Conservation (phyloP, 2,329 filamentous ascomycete species). For the Didymella lethalis region DNA sequence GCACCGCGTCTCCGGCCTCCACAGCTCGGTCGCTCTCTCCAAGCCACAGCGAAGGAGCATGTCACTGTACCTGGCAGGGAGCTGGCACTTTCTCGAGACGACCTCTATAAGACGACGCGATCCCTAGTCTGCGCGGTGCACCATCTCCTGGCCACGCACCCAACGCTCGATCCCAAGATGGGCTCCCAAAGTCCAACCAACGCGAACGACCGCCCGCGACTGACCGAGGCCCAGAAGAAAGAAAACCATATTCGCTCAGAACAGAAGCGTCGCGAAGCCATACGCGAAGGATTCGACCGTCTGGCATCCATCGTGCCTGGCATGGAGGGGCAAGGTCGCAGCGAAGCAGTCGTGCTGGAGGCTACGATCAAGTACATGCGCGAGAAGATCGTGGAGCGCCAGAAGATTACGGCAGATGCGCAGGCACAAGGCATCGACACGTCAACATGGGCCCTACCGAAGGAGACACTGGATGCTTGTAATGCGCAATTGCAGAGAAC, state of each 20-base stretch:
- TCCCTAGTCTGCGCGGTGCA: background rate
- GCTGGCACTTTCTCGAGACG: conserved; percentile 5
- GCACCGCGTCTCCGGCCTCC: background rate
- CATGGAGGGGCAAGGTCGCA: conserved; percentile 81
- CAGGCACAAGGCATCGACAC: conserved; percentile 48
- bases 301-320: conserved; percentile 82
- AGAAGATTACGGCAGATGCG: conserved; percentile 48
- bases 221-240: conserved; percentile 76
- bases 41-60: conserved; percentile 19
- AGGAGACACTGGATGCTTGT: conserved; percentile 40
- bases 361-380: conserved; percentile 56
- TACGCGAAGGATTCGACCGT: conserved; percentile 83
- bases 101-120: background rate
- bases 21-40: conserved; percentile 4
- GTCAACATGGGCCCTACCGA: conserved; percentile 42
- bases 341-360: conserved; percentile 83
- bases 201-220: conserved; percentile 64
- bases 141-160: too few species aligned
- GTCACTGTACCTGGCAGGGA: conserved; percentile 15
- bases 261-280: conserved; percentile 74
- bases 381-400: conserved; percentile 50
- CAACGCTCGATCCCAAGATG: conserved; percentile 24
- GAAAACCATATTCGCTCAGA: conserved; percentile 76
- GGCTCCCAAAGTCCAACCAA: conserved; percentile 41
- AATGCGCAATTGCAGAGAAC: conserved; percentile 38